phyloP scores from a whole-genome alignment of 1,284 basidiomycete species.

The Irpex lacteus region DNA sequence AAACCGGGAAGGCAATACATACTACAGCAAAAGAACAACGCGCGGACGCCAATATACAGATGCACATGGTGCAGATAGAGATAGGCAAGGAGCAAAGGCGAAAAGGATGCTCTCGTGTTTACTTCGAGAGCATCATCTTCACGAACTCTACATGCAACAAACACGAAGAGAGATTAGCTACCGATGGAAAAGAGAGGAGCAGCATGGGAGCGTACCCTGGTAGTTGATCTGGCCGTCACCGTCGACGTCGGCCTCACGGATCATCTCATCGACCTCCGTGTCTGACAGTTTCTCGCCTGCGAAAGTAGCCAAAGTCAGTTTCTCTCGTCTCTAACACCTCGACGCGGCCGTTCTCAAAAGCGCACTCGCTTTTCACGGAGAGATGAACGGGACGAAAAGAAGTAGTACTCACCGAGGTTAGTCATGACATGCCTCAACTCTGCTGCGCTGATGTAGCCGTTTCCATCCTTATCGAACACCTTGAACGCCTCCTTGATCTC shows the following conservation, averaged over 20 bases:
- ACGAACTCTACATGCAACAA: slow-evolving; percentile 57
- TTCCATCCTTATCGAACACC: slow-evolving; percentile 83
- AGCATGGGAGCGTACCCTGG: slow-evolving; percentile 49
- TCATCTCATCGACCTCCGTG: slow-evolving; percentile 97
- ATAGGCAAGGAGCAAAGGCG: background rate
- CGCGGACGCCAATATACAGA: background rate
- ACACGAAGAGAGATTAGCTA: background rate
- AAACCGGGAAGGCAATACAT: background rate
- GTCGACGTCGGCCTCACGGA: slow-evolving; percentile 95
- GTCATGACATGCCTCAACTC: slow-evolving; percentile 93
- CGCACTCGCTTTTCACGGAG: too few relatives aligned
- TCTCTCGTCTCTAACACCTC: too few relatives aligned
- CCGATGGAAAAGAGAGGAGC: background rate
- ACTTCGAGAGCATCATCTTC: slow-evolving; percentile 67
- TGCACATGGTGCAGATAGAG: background rate
- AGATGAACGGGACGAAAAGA: slow-evolving; percentile 1
- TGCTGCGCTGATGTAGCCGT: slow-evolving; percentile 77
- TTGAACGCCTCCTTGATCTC: slow-evolving; percentile 82
- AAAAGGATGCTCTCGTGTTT: slow-evolving; percentile 17
- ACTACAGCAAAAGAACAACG: background rate
- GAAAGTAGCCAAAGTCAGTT: slow-evolving; percentile 11
- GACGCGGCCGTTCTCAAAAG: too few relatives aligned
- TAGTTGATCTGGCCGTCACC: slow-evolving; percentile 92
- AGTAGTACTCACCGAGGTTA: slow-evolving; percentile 69
- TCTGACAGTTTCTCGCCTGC: slow-evolving; percentile 91